Evolutionary conservation across 2,329 filamentous ascomycete genomes (phyloP).

Genomic region (Phyllosticta capitalensis): DNA sequence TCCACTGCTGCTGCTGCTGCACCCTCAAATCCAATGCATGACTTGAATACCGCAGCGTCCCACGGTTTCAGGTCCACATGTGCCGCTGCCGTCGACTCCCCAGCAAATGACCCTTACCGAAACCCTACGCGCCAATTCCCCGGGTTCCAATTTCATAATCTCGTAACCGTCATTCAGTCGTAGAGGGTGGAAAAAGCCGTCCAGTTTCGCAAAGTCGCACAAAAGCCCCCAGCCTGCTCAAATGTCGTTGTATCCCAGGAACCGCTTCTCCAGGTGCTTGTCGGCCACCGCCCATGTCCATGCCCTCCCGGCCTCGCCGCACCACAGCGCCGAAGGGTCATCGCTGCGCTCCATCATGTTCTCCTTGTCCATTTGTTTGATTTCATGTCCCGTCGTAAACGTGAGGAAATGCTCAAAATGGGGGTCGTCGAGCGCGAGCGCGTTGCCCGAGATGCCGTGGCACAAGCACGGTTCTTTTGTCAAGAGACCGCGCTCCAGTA

Average conservation of each 20-base stretch:
- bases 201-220: too few relatives aligned
- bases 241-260: slow-evolving; percentile 43
- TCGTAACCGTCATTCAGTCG: slow-evolving; percentile 7
- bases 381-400: slow-evolving; percentile 47
- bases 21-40: neutral
- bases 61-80: slow-evolving; percentile 9
- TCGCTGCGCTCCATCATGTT: slow-evolving; percentile 43
- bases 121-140: neutral
- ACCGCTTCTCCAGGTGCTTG: slow-evolving; percentile 35
- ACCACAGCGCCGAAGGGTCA: slow-evolving; percentile 41
- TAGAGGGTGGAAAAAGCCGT: neutral
- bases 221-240: too few relatives aligned
- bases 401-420: slow-evolving; percentile 49
- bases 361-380: slow-evolving; percentile 44
- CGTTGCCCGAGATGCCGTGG: slow-evolving; percentile 57
- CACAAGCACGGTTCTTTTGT: slow-evolving; percentile 57
- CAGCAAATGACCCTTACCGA: neutral
- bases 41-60: slow-evolving; percentile 1
- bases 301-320: slow-evolving; percentile 39
- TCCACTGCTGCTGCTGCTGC: neutral
- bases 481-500: slow-evolving; percentile 49
- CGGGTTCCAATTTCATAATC: slow-evolving; percentile 3
- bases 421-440: slow-evolving; percentile 43
- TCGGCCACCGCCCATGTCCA: slow-evolving; percentile 41
- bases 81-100: neutral